Evolutionary conservation across 306 rosid species (phyloP), one percentile per base, ranked within the genome.

Genomic region (Rubus parviflorus): DNA sequence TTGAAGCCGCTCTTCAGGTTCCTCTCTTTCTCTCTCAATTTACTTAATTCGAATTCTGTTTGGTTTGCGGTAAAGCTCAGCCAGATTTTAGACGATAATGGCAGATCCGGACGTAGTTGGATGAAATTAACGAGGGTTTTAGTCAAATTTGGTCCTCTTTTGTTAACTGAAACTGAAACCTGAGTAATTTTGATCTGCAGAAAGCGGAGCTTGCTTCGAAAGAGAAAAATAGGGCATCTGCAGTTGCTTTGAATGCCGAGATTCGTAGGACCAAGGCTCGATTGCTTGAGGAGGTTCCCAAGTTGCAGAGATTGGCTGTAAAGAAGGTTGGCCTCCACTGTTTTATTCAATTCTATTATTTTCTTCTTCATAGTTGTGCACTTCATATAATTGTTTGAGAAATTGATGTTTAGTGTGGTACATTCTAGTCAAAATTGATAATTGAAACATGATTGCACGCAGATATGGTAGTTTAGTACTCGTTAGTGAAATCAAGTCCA

Each of bases 181-280:
- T 43, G 23, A 67, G 68, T 62, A 1, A 40, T 79, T 71, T 52
- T 83, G 23, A 65, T 87, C 23, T 88, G 87, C 71, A 96, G 99
- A 96, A 96, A 96, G 96, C 99, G 48, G 99, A 89, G 79, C 75
- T 79, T 9, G 99, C 96, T 82, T 86, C 97, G 7, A 91, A 87
- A 79, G 99, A 96, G 82, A 96, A 89, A 80, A 93, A 79, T 37
- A 91, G 86, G 82, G 99, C 99, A 19, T 89, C 99, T 47, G 88
- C 89, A 8, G 99, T 92, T 73, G 97, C 98, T 17, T 53, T 96
- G 89, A 96, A 92, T 89, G 98, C 98, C 2, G 99, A 96, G 91
- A 87, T 96, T 88, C 99, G 99, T 81, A 93, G 98, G 57, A 92
- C 92, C 19, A 96, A 96, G 82, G 90, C 97, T 80, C 82, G 97